Evolutionary conservation across 352 stramenopile species (phyloP).

Genomic region (Phytophthora meadii): DNA sequence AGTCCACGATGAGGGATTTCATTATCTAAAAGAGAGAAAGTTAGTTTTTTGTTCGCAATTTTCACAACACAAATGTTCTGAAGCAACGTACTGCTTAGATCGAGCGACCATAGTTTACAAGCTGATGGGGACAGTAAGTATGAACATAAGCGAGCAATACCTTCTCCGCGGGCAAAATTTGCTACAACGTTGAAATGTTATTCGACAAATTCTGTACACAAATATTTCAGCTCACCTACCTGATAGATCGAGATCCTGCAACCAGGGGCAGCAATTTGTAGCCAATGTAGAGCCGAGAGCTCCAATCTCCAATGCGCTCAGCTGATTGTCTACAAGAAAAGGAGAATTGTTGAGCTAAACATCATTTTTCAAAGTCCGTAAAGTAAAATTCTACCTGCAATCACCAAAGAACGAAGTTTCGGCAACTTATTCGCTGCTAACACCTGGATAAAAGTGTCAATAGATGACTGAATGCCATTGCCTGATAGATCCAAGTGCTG

Average conservation of each 20-base stretch:
- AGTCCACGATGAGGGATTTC: constrained; percentile 51
- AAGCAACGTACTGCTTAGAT: constrained; percentile 55
- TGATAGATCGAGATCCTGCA: constrained; percentile 50
- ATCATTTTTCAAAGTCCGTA: background rate
- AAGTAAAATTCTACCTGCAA: constrained; percentile 35
- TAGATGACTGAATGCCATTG: constrained; percentile 36
- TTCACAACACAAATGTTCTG: background rate
- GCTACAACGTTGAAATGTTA: constrained; percentile 20
- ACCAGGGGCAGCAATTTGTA: constrained; percentile 26
- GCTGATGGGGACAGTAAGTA: constrained; percentile 50
- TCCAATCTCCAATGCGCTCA: constrained; percentile 48
- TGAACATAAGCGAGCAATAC: constrained; percentile 46
- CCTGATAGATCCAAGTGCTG: constrained; percentile 43
- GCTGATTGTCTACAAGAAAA: constrained; percentile 41
- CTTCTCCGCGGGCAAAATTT: constrained; percentile 53
- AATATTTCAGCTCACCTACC: constrained; percentile 15
- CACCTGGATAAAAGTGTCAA: constrained; percentile 33
- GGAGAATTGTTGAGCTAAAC: background rate
- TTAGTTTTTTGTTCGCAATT: background rate
- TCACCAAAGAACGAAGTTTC: constrained; percentile 31
- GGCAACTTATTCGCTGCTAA: constrained; percentile 21
- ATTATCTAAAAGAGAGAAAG: constrained; percentile 44
- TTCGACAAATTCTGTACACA: no score
- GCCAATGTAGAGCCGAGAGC: constrained; percentile 30
- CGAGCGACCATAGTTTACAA: constrained; percentile 39